phyloP scores from a whole-genome alignment of 2,329 filamentous ascomycete species.

The Colletotrichum neosansevieriae region DNA sequence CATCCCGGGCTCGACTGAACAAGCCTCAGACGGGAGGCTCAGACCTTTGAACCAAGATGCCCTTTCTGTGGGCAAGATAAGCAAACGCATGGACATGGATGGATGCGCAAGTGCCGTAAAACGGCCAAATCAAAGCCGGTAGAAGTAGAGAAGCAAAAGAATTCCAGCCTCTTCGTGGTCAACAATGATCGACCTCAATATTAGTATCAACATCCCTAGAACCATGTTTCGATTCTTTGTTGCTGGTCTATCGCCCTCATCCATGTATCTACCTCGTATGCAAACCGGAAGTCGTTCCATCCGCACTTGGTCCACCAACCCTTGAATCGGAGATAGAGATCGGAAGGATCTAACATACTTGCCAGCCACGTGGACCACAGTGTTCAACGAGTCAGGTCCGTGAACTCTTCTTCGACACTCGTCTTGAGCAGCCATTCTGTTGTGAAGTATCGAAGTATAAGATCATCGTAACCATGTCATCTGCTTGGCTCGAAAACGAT shows the following conservation, averaged over 20 bases:
- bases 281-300: background rate
- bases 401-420: background rate
- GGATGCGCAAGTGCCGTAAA: constrained; percentile 18
- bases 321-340: background rate
- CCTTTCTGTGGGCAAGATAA: constrained; percentile 12
- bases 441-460: no score
- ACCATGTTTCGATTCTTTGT: background rate
- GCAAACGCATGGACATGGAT: constrained; percentile 10
- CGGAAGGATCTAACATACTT: background rate
- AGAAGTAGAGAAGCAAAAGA: background rate
- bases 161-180: constrained; percentile 13
- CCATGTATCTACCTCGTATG: background rate
- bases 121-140: background rate
- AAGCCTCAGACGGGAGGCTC: constrained; percentile 11
- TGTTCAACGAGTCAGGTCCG: background rate
- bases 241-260: background rate
- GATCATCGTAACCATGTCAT: no score
- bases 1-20: constrained; percentile 5
- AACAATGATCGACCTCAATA: background rate
- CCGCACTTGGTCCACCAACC: background rate
- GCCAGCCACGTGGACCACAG: background rate
- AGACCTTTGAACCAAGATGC: constrained; percentile 8
- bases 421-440: no score
- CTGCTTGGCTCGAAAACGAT: no score
- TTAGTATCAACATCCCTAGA: background rate